Percentiles rank a stretch among this genome's conserved stretches.
These are phyloP conservation scores for Fusarium paranaense DNA, from an alignment of 2,329 filamentous ascomycete genomes.

Conservation along the genomic window DNA sequence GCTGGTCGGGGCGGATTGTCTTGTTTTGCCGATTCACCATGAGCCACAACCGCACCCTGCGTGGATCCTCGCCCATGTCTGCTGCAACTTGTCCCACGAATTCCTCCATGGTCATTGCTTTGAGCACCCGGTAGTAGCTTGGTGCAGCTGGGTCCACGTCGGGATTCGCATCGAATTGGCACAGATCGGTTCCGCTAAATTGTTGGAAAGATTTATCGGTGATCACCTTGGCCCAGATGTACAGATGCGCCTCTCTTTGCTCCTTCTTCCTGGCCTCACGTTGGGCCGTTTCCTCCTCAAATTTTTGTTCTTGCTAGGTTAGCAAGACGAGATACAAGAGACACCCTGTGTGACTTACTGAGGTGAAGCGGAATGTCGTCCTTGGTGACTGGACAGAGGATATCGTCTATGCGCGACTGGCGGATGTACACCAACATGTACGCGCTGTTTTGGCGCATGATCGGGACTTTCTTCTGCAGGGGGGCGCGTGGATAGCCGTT, in stretches of 20 bases:
- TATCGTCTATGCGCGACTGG: conserved; percentile 83
- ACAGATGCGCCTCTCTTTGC: conserved; percentile 93
- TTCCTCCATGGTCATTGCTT: conserved; percentile 80
- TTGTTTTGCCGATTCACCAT: conserved; percentile 99
- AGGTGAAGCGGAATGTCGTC: conserved; percentile 86
- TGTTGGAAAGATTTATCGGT: conserved; percentile 83
- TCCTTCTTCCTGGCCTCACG: conserved; percentile 86
- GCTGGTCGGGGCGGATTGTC: conserved; percentile 90
- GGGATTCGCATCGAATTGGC: conserved; percentile 71
- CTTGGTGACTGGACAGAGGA: conserved; percentile 80
- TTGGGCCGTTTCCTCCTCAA: conserved; percentile 84
- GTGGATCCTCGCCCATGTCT: conserved; percentile 75
- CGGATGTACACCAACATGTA: conserved; percentile 99
- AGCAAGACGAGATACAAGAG: conserved; percentile 11
- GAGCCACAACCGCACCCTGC: conserved; percentile 85
- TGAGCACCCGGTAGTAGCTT: conserved; percentile 77
- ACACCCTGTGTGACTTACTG: conserved; percentile 60
- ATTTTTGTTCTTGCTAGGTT: conserved; percentile 67
- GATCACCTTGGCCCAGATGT: conserved; percentile 85
- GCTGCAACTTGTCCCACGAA: conserved; percentile 77
- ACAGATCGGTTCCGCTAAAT: conserved; percentile 88
- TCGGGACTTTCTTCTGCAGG: conserved; percentile 66
- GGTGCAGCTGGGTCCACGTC: conserved; percentile 78
- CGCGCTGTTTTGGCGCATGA: conserved; percentile 81
- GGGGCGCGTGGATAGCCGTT: conserved; percentile 60